A percentile compares a stretch with the other conserved stretches of the same genome.
These are phyloP conservation scores for Aureobasidium sp. DNA, from an alignment of 2,329 filamentous ascomycete genomes.

Conservation along the genomic window DNA sequence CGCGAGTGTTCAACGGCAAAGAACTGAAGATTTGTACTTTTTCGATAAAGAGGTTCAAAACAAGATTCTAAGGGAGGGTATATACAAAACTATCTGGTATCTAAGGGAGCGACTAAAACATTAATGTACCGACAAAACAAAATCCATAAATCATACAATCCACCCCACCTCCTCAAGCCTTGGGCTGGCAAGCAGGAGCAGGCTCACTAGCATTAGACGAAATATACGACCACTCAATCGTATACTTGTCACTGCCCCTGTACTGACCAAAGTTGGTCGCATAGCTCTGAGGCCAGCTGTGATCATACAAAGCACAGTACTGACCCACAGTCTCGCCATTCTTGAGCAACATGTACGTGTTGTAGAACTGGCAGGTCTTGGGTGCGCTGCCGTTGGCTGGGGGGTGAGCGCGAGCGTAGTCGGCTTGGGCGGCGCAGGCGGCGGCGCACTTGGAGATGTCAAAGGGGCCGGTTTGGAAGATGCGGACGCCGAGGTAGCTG, in stretches of 20 bases:
- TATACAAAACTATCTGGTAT: not conserved
- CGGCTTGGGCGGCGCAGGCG: conserved; percentile 19
- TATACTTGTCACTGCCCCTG: conserved; percentile 21
- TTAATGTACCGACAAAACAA: not conserved
- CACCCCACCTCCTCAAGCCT: not conserved
- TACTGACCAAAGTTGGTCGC: conserved; percentile 25
- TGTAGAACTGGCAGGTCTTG: conserved; percentile 30
- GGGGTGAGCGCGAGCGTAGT: conserved; percentile 15
- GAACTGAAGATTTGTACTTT: not conserved
- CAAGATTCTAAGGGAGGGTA: not conserved
- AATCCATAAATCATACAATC: not conserved
- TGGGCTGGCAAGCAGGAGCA: conserved; percentile 5
- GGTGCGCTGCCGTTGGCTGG: conserved; percentile 4
- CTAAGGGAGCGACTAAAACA: not conserved
- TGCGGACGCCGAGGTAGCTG: conserved; percentile 22
- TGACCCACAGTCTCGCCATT: conserved; percentile 22
- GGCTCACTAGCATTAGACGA: conserved; percentile 19
- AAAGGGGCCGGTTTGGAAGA: conserved; percentile 24
- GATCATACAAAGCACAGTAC: conserved; percentile 25
- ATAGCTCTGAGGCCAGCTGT: conserved; percentile 20
- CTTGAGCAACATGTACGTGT: conserved; percentile 29
- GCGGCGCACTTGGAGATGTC: conserved; percentile 26
- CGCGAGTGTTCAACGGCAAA: too few relatives aligned
- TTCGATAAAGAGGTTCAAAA: not conserved
- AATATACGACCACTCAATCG: conserved; percentile 20